Conservation (phyloP, 106 monocot species). For the Allium fistulosum region DNA sequence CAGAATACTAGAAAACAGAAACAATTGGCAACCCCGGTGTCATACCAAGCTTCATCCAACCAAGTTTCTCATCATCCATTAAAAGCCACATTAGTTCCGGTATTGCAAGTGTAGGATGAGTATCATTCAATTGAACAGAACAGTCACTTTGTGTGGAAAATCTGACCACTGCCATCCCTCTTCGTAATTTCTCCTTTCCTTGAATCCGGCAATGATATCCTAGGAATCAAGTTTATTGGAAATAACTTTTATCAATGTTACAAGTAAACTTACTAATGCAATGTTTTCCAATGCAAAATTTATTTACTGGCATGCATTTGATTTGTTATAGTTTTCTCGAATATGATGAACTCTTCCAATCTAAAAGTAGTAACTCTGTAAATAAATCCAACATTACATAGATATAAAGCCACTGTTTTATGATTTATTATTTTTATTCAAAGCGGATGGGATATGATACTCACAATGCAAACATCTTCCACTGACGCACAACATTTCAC, state of each 20-base stretch:
- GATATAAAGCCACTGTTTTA: no score
- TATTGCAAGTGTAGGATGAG: conserved; percentile 91
- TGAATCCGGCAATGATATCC: conserved; percentile 93
- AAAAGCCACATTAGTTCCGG: conserved; percentile 93
- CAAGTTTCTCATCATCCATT: conserved; percentile 89
- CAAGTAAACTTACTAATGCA: no score
- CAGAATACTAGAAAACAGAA: conserved; percentile 4
- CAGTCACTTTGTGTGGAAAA: conserved; percentile 76
- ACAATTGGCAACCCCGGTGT: conserved; percentile 44
- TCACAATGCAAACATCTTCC: conserved; percentile 25
- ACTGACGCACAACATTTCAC: conserved; percentile 26
- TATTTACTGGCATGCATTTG: no score
- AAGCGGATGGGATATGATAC: conserved; percentile 24
- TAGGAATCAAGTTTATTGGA: conserved; percentile 20
- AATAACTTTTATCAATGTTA: no score
- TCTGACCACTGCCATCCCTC: conserved; percentile 24
- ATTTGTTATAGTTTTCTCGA: no score
- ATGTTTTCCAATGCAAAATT: no score
- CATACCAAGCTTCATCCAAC: conserved; percentile 91
- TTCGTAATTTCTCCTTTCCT: conserved; percentile 59
- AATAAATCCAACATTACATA: no score
- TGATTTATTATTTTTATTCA: no score
- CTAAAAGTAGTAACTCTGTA: no score
- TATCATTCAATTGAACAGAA: conserved; percentile 93
- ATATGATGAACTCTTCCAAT: no score